Percentiles rank a stretch among this genome's conserved stretches.
phyloP scores from a whole-genome alignment of 495 filamentous ascomycete genomes.

The Talaromyces nanjingensis region DNA sequence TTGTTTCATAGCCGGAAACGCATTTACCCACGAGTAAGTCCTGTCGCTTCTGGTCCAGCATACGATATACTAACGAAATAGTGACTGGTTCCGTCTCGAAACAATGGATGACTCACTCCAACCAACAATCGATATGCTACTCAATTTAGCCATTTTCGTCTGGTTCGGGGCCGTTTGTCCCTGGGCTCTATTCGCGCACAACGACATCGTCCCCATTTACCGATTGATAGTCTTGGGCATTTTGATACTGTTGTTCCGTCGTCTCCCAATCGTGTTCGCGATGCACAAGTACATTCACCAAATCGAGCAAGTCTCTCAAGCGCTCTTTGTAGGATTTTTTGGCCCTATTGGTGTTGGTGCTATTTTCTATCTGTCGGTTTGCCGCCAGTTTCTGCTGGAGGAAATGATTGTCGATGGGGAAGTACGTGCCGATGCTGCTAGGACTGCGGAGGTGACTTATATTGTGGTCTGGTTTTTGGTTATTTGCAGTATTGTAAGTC shows the following conservation, averaged over 20 bases:
- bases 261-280: slow-evolving; percentile 67
- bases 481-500: slow-evolving; percentile 77
- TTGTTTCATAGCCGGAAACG: slow-evolving; percentile 90
- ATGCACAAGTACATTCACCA: slow-evolving; percentile 73
- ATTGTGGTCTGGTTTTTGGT: slow-evolving; percentile 83
- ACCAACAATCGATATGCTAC: slow-evolving; percentile 82
- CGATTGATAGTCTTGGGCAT: slow-evolving; percentile 72
- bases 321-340: slow-evolving; percentile 85
- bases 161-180: slow-evolving; percentile 89
- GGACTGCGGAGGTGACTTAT: slow-evolving; percentile 54
- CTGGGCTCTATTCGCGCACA: slow-evolving; percentile 63
- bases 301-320: slow-evolving; percentile 66
- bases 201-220: slow-evolving; percentile 66
- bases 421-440: slow-evolving; percentile 57
- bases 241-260: slow-evolving; percentile 72
- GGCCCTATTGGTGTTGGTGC: slow-evolving; percentile 92
- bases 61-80: slow-evolving; percentile 14
- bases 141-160: slow-evolving; percentile 81
- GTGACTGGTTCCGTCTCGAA: slow-evolving; percentile 86
- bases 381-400: slow-evolving; percentile 55
- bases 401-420: slow-evolving; percentile 49
- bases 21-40: slow-evolving; percentile 72
- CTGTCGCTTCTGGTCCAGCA: neutral
- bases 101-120: slow-evolving; percentile 85
- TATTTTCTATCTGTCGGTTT: slow-evolving; percentile 82